These are phyloP conservation scores for Lyophyllum decastes DNA, from an alignment of 768 basidiomycete species.

Conservation along the genomic window DNA sequence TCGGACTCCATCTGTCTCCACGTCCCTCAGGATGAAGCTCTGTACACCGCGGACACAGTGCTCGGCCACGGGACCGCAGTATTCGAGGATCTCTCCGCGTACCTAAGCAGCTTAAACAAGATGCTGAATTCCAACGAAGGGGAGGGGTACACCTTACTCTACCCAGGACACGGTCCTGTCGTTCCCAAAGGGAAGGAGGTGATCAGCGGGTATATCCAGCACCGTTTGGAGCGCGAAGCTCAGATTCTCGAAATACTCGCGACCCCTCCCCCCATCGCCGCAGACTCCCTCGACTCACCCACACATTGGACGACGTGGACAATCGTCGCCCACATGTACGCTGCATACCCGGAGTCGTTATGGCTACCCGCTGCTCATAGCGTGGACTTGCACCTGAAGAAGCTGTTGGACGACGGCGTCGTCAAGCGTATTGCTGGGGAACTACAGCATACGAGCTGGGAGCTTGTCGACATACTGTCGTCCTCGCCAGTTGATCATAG, in stretches of 20 bases:
- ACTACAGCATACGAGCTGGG: constrained; percentile 53
- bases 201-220: constrained; percentile 74
- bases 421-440: constrained; percentile 56
- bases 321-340: constrained; percentile 69
- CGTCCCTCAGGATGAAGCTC: constrained; percentile 64
- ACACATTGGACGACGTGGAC: constrained; percentile 62
- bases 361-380: constrained; percentile 74
- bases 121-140: constrained; percentile 49
- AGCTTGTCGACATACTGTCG: constrained; percentile 20
- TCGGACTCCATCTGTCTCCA: constrained; percentile 79
- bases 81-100: constrained; percentile 80
- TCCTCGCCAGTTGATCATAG: constrained; percentile 15
- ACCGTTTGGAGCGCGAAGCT: constrained; percentile 78
- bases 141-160: constrained; percentile 51
- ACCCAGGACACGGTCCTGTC: constrained; percentile 89
- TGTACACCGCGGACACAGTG: constrained; percentile 91
- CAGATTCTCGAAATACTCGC: constrained; percentile 66
- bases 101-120: constrained; percentile 62
- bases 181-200: constrained; percentile 60
- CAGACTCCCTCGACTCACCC: constrained; percentile 2
- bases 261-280: constrained; percentile 28
- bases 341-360: constrained; percentile 66
- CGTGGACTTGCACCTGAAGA: constrained; percentile 70
- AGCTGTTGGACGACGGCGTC: constrained; percentile 65
- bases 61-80: constrained; percentile 90